Conservation (phyloP, 2,329 filamentous ascomycete species). For the Trichophyton equinum region DNA sequence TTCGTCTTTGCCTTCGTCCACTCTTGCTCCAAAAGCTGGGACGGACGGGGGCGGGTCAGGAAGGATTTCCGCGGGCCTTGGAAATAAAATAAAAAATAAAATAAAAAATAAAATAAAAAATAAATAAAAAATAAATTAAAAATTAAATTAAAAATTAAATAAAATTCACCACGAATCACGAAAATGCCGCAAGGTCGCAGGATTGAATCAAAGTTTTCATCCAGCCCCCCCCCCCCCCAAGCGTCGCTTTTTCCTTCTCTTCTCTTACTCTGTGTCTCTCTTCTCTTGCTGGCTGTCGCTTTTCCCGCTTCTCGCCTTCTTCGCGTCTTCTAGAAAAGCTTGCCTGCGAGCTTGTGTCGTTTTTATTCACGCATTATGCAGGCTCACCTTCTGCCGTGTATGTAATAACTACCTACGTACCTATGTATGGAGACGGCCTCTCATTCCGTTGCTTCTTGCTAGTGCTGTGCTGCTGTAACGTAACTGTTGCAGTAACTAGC, state of each 20-base stretch:
- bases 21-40: no score
- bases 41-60: constrained; percentile 1
- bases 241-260: no score
- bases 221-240: neutral
- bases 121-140: neutral
- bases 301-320: neutral
- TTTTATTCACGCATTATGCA: neutral
- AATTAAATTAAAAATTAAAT: no score
- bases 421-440: neutral
- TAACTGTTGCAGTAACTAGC: neutral
- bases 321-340: constrained; percentile 3
- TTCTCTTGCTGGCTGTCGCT: no score
- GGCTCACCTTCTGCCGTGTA: neutral
- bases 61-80: constrained; percentile 1
- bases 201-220: neutral
- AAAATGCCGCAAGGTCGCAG: neutral
- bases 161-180: constrained; percentile 1
- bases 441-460: neutral
- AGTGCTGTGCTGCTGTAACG: neutral
- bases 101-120: neutral
- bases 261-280: no score
- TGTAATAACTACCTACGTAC: no score
- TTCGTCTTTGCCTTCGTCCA: no score
- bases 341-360: neutral
- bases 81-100: neutral